phyloP scores from a whole-genome alignment of 371 early-diverging fungal genomes.

The Rhizopus stolonifer region DNA sequence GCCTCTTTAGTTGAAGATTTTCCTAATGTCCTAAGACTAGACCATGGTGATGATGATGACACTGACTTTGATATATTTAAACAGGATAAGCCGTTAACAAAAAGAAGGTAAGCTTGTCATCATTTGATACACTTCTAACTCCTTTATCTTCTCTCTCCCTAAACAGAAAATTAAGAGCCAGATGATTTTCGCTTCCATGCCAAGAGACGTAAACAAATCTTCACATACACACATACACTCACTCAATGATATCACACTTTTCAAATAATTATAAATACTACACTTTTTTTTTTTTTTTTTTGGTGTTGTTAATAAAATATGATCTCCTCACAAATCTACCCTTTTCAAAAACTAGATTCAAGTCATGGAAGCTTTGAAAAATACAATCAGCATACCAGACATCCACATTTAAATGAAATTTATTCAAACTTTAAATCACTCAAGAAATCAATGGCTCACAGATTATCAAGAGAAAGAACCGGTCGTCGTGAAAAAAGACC shows the following conservation, averaged over 20 bases:
- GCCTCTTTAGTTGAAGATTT: neutral
- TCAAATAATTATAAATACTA: neutral
- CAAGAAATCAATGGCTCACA: neutral
- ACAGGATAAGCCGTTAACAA: neutral
- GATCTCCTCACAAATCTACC: conserved; percentile 16
- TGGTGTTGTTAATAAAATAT: neutral
- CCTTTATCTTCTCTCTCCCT: neutral
- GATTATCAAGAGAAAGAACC: conserved; percentile 1
- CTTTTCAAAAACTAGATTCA: conserved; percentile 1
- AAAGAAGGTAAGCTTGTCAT: neutral
- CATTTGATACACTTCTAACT: neutral
- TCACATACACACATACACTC: no score
- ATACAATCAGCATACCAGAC: neutral
- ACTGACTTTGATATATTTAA: neutral
- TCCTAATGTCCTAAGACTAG: neutral
- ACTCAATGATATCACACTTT: neutral
- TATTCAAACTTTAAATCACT: neutral
- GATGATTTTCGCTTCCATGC: conserved; percentile 1
- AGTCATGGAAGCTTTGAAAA: conserved; percentile 2
- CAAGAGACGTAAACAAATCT: neutral
- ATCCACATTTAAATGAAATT: neutral
- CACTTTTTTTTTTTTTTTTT: neutral
- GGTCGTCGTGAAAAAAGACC: conserved; percentile 27
- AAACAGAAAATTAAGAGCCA: conserved; percentile 1
- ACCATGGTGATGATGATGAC: neutral